A percentile compares a stretch with the other conserved stretches of the same genome.
Evolutionary conservation across 2,329 filamentous ascomycete genomes (phyloP).

Genomic region (Fusarium musae): DNA sequence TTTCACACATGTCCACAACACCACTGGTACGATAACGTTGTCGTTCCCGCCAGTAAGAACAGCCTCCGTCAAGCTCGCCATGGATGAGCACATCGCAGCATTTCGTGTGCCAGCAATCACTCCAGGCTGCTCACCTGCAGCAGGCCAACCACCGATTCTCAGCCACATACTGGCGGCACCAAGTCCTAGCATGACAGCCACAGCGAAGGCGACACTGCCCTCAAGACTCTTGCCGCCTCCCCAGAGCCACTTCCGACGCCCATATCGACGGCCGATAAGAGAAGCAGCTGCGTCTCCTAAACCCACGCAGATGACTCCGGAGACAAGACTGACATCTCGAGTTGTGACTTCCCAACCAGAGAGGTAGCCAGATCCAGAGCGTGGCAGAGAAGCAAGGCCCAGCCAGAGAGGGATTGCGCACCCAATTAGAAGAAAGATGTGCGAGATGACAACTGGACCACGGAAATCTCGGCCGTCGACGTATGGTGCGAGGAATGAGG

Average conservation of each 20-base stretch:
- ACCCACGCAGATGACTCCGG: constrained; percentile 92
- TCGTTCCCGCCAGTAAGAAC: constrained; percentile 97
- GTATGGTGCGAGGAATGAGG: constrained; percentile 89
- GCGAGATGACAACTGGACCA: constrained; percentile 93
- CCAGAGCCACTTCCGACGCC: constrained; percentile 93
- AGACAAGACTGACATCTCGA: constrained; percentile 88
- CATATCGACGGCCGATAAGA: constrained; percentile 86
- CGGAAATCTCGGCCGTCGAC: constrained; percentile 93
- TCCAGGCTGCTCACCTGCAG: constrained; percentile 55
- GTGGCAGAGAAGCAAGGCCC: constrained; percentile 75
- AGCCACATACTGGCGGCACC: constrained; percentile 79
- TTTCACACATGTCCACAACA: constrained; percentile 92
- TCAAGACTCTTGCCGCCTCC: constrained; percentile 96
- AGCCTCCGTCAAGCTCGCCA: constrained; percentile 92
- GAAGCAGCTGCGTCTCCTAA: constrained; percentile 95
- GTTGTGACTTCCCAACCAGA: constrained; percentile 79
- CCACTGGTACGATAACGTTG: constrained; percentile 95
- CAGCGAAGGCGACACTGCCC: constrained; percentile 83
- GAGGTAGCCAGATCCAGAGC: constrained; percentile 66
- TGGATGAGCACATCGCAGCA: constrained; percentile 75
- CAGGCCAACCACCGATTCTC: constrained; percentile 78
- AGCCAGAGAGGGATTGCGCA: constrained; percentile 97
- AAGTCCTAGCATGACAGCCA: constrained; percentile 81
- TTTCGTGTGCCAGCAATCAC: constrained; percentile 65
- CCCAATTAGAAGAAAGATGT: constrained; percentile 94